Base-by-base conservation (phyloP, 1,139 yeast species). In the Sugiyamaella castrensis region DNA sequence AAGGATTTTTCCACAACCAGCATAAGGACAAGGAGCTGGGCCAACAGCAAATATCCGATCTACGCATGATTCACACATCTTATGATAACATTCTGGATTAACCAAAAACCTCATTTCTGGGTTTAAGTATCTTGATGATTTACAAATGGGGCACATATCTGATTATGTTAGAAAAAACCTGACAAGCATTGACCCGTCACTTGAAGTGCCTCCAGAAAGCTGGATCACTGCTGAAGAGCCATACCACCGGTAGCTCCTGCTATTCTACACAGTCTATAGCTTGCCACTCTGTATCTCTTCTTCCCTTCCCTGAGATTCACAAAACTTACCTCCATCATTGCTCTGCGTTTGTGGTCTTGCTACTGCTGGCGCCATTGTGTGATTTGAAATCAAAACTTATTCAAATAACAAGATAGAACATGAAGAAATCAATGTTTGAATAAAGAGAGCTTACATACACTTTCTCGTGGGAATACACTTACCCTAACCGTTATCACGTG, bases 81-180 rank as follows among this genome's bases (percentile, higher is more conserved):
- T 91, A 65, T 92, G 99, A 65, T 94, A 92, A 69, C 99, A 92
- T 66, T 92, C 98, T 0, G 98, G 96, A 62, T 92, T 92, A 53
- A 92, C 91, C 50, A 92, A 78, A 64, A 92, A 91, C 60, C 78
- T 82, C 86, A 92, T 87, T 61, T 91, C 91, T 34, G 98, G 98
- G 40, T 96, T 88, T 54, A 92, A 74, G 67, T 92, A 92, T 67
- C 92, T 75, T 66, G 94, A 96, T 40, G 98, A 89, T 70, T 92
- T 88, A 74, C 99, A 92, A 63, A 94, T 89, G 36, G 98, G 98
- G 74, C 99, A 92, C 83, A 91, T 84, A 70, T 92, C 98, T 48
- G 24, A 10, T 36, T 11, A 11, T 12, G 45, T 41, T 41, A 41
- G 46, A n/a, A 33, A 38, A 13, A 26, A 2, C 29, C 26, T 37